Evolutionary conservation across 1,284 basidiomycete genomes (phyloP).

Genomic region (Lignosus rhinocerotis): DNA sequence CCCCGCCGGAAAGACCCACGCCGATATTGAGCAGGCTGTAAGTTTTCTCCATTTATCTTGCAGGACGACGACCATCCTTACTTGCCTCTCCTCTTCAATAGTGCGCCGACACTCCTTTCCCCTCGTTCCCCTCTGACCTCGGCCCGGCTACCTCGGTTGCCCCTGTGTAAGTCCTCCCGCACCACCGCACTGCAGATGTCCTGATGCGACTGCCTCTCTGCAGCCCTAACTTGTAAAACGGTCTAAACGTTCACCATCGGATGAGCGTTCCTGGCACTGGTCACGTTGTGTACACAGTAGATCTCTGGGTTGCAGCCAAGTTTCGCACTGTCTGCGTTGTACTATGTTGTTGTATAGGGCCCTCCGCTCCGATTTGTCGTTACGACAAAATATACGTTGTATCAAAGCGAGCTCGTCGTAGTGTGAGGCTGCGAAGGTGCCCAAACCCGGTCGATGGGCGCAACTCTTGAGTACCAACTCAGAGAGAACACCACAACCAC

Average conservation of each 20-base stretch:
- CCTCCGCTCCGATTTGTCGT: neutral
- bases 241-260: neutral
- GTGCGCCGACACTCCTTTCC: constrained; percentile 3
- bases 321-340: neutral
- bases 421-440: too few relatives aligned
- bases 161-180: neutral
- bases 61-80: neutral
- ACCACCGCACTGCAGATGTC: neutral
- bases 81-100: neutral
- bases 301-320: neutral
- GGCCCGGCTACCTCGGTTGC: constrained; percentile 1
- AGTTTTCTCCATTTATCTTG: neutral
- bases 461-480: too few relatives aligned
- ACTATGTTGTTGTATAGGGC: neutral
- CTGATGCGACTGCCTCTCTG: too few relatives aligned
- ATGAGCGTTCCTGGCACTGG: neutral
- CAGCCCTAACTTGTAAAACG: neutral
- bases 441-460: too few relatives aligned
- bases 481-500: too few relatives aligned
- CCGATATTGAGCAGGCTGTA: neutral
- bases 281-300: neutral
- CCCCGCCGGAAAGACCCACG: neutral
- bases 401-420: too few relatives aligned
- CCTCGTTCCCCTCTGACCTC: neutral
- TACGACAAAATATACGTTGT: too few relatives aligned